These are phyloP conservation scores for Podaxis sp. DNA, from an alignment of 768 basidiomycete genomes.

Conservation along the genomic window DNA sequence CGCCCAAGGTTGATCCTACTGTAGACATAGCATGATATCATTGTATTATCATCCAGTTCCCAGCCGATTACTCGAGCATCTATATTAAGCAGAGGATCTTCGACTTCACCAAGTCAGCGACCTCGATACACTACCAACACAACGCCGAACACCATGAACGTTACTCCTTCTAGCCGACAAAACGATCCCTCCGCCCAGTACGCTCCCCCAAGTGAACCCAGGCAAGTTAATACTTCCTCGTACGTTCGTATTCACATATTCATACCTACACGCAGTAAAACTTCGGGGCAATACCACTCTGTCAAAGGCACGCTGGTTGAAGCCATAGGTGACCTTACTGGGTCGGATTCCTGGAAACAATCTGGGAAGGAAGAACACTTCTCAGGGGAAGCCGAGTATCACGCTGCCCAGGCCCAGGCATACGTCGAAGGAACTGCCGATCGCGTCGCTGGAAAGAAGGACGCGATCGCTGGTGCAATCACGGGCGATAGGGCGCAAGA, in stretches of 20 bases:
- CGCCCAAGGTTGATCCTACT: not conserved
- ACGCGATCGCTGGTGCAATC: conserved; percentile 44
- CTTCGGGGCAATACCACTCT: conserved; percentile 38
- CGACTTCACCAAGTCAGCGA: not conserved
- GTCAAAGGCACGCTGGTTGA: conserved; percentile 34
- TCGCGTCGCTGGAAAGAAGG: conserved; percentile 42
- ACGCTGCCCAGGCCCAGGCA: conserved; percentile 41
- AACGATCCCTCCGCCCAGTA: not conserved
- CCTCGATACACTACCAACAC: not conserved
- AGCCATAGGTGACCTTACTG: conserved; percentile 41
- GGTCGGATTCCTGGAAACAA: conserved; percentile 35
- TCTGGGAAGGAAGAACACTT: conserved; percentile 47
- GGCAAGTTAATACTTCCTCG: not conserved
- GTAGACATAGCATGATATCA: not conserved
- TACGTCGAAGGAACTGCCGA: conserved; percentile 45
- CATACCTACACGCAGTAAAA: conserved; percentile 26
- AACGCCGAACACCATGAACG: not conserved
- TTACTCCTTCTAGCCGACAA: not conserved
- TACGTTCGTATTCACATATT: not conserved
- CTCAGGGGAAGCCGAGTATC: conserved; percentile 41
- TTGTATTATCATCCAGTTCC: not conserved
- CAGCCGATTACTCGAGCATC: not conserved
- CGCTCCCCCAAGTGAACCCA: not conserved
- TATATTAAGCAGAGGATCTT: no score
- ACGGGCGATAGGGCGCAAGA: conserved; percentile 45